Base-by-base conservation (phyloP, 2,329 filamentous ascomycete genomes). In the Zalaria sp. region DNA sequence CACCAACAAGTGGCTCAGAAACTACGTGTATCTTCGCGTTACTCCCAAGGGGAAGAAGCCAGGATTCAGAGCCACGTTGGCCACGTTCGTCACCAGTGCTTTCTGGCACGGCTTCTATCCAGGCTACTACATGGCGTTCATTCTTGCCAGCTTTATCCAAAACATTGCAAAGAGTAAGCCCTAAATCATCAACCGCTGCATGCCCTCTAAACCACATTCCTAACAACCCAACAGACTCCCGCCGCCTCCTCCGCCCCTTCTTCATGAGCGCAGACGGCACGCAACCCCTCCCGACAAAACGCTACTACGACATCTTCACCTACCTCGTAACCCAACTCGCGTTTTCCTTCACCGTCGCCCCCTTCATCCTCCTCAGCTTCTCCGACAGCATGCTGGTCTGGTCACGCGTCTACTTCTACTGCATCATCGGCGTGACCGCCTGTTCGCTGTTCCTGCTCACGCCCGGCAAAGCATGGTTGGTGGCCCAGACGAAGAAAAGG, bases 81-180 rank as follows among this genome's bases (percentile, higher is more conserved):
- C 87, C 29, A 98, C 91, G 0, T 98, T 98, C 58, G 75, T 79
- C 5, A 96, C 91, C 18, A 94, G 87, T 55, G 89, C 91, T 3
- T 81, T 96, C 51, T 98, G 91, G 91, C 91, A 98, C 57, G 91
- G 91, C 27, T 98, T 98, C 63, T 93, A 93, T 51, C 89, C 91
- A 0, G 91, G 91, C 4, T 98, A 98, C 62, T 96, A 96, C 60
- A 65, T 98, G 46, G 74, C 82, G 4, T 98, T 98, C 55, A 66
- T 96, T 34, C 71, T 96, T 5, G 91, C 84, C 1, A 87, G 86
- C 47, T 83, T 98, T 50, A 75, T 95, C 27, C 91, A 98, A 58
- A 95, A 87, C 2, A 81, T 81, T 11, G 88, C 91, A 42, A 98
- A 98, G 69, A 87, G 88, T 95, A 69, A 59, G 81, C 25, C n/a